phyloP scores from a whole-genome alignment of 2,329 filamentous ascomycete genomes.

The Microsporum canis region DNA sequence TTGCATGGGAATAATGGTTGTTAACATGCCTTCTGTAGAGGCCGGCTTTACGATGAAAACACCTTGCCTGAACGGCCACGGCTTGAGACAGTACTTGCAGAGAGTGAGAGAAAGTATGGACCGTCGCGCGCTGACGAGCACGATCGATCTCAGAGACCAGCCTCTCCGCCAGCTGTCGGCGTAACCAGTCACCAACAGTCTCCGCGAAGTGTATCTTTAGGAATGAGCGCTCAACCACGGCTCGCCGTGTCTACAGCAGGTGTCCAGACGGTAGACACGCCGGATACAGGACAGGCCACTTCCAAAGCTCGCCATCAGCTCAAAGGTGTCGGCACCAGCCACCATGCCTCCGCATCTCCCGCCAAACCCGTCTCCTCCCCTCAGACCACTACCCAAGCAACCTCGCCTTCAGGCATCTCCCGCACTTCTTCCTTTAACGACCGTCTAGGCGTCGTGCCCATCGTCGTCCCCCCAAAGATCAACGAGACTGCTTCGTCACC shows the following conservation, averaged over 20 bases:
- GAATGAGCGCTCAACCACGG: background rate
- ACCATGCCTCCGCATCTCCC: conserved; percentile 1
- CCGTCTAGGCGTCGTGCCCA: background rate
- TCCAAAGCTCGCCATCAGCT: background rate
- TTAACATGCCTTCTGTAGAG: conserved; percentile 30
- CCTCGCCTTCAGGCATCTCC: background rate
- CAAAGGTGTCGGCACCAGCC: background rate
- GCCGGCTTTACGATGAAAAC: conserved; percentile 46
- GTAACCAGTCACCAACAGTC: background rate
- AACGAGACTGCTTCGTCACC: conserved; percentile 7
- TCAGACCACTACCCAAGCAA: background rate
- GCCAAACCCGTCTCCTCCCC: background rate
- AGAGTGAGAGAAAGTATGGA: background rate
- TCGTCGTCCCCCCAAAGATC: conserved; percentile 4
- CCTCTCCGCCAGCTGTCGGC: background rate
- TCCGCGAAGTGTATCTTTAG: background rate
- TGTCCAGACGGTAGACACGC: background rate
- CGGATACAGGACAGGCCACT: background rate
- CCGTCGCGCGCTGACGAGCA: background rate
- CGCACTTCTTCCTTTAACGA: background rate
- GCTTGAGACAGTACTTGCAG: background rate
- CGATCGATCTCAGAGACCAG: background rate
- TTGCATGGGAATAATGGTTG: background rate
- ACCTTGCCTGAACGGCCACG: conserved; percentile 35
- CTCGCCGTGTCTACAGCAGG: background rate